Conservation (phyloP, 495 filamentous ascomycete genomes). For the Penicillium simplicissimum region DNA sequence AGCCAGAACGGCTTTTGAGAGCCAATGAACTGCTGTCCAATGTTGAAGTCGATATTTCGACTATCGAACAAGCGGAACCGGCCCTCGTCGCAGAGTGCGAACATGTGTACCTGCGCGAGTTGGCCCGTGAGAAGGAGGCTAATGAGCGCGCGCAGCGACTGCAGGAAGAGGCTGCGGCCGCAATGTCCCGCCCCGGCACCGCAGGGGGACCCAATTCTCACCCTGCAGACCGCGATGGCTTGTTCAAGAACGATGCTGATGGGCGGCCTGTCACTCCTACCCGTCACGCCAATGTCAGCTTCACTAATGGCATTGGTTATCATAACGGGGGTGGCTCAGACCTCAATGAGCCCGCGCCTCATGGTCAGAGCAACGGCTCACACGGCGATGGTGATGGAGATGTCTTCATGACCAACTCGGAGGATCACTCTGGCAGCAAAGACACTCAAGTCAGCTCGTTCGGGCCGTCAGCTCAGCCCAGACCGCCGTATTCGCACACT, state of each 20-base stretch:
- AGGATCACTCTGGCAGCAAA: slow-evolving; percentile 40
- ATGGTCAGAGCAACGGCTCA: slow-evolving; percentile 65
- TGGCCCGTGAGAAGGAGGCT: slow-evolving; percentile 65
- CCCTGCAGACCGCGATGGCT: slow-evolving; percentile 61
- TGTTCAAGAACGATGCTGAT: slow-evolving; percentile 41
- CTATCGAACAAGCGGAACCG: slow-evolving; percentile 64
- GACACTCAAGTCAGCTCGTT: slow-evolving; percentile 52
- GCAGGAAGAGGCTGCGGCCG: slow-evolving; percentile 39
- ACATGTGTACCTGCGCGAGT: slow-evolving; percentile 71
- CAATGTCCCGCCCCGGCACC: slow-evolving; percentile 23
- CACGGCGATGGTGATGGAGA: slow-evolving; percentile 63
- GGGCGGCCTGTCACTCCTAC: slow-evolving; percentile 55
- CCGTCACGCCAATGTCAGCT: slow-evolving; percentile 48
- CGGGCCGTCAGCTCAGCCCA: slow-evolving; percentile 53
- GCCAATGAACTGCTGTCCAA: slow-evolving; percentile 89
- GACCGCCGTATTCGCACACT: slow-evolving; percentile 50
- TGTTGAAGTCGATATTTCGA: slow-evolving; percentile 83
- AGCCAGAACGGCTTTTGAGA: slow-evolving; percentile 75
- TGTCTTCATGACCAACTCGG: slow-evolving; percentile 51
- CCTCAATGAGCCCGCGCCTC: slow-evolving; percentile 42
- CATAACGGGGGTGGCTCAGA: slow-evolving; percentile 49
- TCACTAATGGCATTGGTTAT: slow-evolving; percentile 47
- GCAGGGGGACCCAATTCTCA: slow-evolving; percentile 39
- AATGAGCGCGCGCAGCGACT: slow-evolving; percentile 60
- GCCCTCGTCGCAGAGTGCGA: slow-evolving; percentile 68